Conservation (phyloP, 2,329 filamentous ascomycete genomes). For the Geosmithia morbida region DNA sequence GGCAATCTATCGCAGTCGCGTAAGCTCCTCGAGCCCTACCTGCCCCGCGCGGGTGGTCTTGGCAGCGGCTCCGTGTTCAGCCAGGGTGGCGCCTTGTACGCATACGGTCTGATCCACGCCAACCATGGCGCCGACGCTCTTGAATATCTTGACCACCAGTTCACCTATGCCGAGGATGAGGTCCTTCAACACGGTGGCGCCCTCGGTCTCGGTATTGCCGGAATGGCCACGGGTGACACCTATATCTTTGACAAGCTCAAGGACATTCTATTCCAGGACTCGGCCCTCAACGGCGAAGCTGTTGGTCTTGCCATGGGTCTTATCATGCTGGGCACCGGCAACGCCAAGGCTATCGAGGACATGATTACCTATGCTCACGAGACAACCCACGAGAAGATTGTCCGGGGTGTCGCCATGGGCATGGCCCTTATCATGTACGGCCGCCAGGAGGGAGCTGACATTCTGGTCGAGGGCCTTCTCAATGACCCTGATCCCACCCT, state of each 20-base stretch:
- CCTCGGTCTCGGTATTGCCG: conserved; percentile 86
- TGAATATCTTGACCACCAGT: conserved; percentile 63
- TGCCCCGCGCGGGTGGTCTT: conserved; percentile 58
- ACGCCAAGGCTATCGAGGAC: conserved; percentile 80
- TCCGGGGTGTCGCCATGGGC: conserved; percentile 84
- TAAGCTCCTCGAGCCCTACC: conserved; percentile 87
- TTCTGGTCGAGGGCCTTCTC: conserved; percentile 83
- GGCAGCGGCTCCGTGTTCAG: conserved; percentile 82
- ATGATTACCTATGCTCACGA: conserved; percentile 98
- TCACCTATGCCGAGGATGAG: conserved; percentile 66
- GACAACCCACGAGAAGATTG: conserved; percentile 97
- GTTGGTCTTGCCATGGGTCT: conserved; percentile 93
- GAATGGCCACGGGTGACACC: conserved; percentile 89
- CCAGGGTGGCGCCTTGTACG: conserved; percentile 89
- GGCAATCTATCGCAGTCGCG: conserved; percentile 88
- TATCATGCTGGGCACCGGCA: conserved; percentile 97
- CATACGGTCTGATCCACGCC: conserved; percentile 89
- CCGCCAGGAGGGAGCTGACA: conserved; percentile 86
- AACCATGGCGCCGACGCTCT: conserved; percentile 91
- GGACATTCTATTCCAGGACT: conserved; percentile 80
- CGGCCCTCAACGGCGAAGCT: conserved; percentile 90
- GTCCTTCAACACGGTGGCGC: conserved; percentile 96
- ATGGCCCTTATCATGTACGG: conserved; percentile 99
- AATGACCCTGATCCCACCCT: conserved; percentile 89
- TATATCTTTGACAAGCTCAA: conserved; percentile 87